Percentiles rank a stretch among this genome's conserved stretches.
These are phyloP conservation scores for Boletus sp. DNA, from an alignment of 768 basidiomycete species.

Conservation along the genomic window DNA sequence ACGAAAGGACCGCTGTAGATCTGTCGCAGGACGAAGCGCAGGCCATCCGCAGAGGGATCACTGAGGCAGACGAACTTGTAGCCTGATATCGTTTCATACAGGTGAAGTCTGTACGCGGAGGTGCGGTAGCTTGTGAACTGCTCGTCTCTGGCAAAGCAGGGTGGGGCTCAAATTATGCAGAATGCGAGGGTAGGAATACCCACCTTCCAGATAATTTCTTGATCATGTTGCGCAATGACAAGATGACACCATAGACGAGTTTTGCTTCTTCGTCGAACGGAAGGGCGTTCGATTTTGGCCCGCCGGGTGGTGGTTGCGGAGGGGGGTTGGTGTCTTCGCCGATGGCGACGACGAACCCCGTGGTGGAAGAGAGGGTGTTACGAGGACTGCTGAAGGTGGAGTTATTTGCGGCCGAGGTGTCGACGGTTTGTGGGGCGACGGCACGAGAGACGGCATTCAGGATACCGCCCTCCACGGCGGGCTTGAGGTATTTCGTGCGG, in stretches of 20 bases:
- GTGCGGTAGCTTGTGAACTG: conserved; percentile 89
- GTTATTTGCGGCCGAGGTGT: conserved; percentile 33
- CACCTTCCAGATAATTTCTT: conserved; percentile 87
- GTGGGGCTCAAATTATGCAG: background rate
- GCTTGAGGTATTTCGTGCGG: conserved; percentile 67
- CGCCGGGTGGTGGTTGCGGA: conserved; percentile 7
- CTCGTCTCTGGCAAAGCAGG: conserved; percentile 62
- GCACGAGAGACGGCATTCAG: conserved; percentile 78
- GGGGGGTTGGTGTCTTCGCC: conserved; percentile 40
- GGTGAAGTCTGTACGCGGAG: conserved; percentile 87
- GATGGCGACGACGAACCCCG: conserved; percentile 68
- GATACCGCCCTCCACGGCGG: conserved; percentile 69
- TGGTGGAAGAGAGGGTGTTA: conserved; percentile 59
- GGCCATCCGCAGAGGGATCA: conserved; percentile 79
- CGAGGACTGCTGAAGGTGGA: conserved; percentile 54
- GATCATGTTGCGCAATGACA: conserved; percentile 91
- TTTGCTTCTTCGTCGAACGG: conserved; percentile 98
- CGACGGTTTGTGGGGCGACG: conserved; percentile 38
- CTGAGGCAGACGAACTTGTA: conserved; percentile 96
- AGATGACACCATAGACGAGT: conserved; percentile 92
- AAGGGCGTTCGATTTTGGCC: conserved; percentile 48
- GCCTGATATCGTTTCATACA: conserved; percentile 87
- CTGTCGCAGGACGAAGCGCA: conserved; percentile 79
- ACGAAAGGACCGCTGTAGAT: conserved; percentile 93
- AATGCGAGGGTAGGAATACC: background rate